These are phyloP conservation scores for Penstemon newberryi DNA, from an alignment of 257 asterid species.

Conservation along the genomic window DNA sequence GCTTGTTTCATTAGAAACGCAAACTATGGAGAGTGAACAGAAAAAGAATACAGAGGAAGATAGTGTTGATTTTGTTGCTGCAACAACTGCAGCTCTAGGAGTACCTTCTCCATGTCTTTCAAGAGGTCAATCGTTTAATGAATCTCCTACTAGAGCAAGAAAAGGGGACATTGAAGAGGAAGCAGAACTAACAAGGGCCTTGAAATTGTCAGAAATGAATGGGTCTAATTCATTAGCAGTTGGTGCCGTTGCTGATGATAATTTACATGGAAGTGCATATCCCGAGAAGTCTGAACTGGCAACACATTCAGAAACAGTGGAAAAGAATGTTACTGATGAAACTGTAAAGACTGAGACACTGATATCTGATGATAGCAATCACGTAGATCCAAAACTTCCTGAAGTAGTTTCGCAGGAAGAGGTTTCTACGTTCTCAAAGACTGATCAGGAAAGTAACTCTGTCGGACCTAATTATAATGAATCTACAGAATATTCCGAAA, in stretches of 20 bases:
- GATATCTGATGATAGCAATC: conserved; percentile 29
- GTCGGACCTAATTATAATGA: conserved; percentile 34
- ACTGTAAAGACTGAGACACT: conserved; percentile 33
- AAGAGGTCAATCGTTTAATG: conserved; percentile 73
- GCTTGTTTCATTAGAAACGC: conserved; percentile 80
- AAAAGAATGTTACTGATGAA: conserved; percentile 29
- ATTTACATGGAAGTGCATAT: conserved; percentile 34
- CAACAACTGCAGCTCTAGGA: conserved; percentile 94
- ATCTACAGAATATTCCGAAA: conserved; percentile 25
- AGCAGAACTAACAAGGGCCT: conserved; percentile 59
- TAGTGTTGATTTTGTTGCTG: conserved; percentile 88
- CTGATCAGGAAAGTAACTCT: conserved; percentile 35
- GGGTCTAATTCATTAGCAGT: conserved; percentile 30
- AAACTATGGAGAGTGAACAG: conserved; percentile 43
- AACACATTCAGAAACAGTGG: conserved; percentile 32
- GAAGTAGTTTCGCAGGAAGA: conserved; percentile 40
- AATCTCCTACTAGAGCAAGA: conserved; percentile 53
- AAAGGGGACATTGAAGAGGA: conserved; percentile 89
- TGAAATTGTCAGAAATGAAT: conserved; percentile 63
- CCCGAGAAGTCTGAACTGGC: conserved; percentile 36
- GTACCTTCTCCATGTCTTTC: conserved; percentile 95
- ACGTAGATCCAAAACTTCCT: conserved; percentile 29
- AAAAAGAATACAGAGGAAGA: conserved; percentile 57
- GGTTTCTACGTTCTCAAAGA: conserved; percentile 33
- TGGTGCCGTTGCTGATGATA: conserved; percentile 35